Evolutionary conservation across 2,329 filamentous ascomycete genomes (phyloP).

Genomic region (Fusarium avenaceum): DNA sequence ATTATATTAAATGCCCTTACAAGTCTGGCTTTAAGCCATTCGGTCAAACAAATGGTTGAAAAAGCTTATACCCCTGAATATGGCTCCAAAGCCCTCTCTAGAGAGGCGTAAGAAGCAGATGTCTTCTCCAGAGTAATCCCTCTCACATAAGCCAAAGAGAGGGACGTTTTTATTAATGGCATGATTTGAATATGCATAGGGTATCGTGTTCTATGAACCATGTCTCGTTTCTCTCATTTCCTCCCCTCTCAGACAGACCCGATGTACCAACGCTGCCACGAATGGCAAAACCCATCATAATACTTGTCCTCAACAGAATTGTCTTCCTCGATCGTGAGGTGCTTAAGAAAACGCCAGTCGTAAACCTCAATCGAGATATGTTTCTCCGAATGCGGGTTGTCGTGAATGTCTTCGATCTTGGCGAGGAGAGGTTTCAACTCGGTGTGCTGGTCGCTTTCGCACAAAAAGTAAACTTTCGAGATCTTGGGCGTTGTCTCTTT

Average conservation of each 20-base stretch:
- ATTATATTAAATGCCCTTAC: too few species aligned
- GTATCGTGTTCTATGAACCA: not conserved
- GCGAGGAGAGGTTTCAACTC: constrained; percentile 54
- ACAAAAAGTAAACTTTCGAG: constrained; percentile 56
- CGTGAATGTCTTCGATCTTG: constrained; percentile 51
- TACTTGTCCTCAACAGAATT: constrained; percentile 49
- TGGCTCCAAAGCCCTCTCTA: too few species aligned
- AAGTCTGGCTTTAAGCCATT: too few species aligned
- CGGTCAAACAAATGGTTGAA: too few species aligned
- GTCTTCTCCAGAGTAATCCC: too few species aligned
- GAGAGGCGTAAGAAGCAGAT: too few species aligned
- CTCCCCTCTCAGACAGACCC: constrained; percentile 55
- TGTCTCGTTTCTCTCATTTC: constrained; percentile 1
- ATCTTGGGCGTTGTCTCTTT: not conserved
- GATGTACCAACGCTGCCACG: constrained; percentile 61
- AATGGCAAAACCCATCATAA: constrained; percentile 55
- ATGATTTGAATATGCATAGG: not conserved
- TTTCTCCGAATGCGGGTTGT: constrained; percentile 33
- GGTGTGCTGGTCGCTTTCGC: constrained; percentile 55
- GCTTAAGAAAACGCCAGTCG: constrained; percentile 62
- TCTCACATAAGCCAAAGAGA: not conserved
- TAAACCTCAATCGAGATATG: constrained; percentile 59
- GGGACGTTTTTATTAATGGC: not conserved
- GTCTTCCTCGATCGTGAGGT: constrained; percentile 58
- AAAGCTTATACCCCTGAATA: too few species aligned